phyloP scores from a whole-genome alignment of 148 eudicot genomes.

The Chenopodium album region DNA sequence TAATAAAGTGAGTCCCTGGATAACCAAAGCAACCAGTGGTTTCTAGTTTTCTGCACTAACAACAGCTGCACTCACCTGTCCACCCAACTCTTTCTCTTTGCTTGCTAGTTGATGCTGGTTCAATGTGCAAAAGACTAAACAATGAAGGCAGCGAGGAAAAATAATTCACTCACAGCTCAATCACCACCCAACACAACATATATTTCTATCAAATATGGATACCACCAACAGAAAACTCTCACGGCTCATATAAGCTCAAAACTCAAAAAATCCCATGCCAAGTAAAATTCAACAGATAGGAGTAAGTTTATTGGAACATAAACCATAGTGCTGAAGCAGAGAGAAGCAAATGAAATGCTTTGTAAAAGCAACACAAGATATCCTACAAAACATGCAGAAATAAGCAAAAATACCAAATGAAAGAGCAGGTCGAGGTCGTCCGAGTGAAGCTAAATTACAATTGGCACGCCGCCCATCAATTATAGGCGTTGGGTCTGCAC shows the following conservation, averaged over 20 bases:
- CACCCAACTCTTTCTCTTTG: not conserved
- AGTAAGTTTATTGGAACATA: not conserved
- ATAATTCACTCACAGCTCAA: not conserved
- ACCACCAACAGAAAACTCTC: not conserved
- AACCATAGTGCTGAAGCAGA: not conserved
- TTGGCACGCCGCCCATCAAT: constrained; percentile 97
- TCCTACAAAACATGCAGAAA: not conserved
- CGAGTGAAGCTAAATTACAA: constrained; percentile 92
- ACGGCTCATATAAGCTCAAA: not conserved
- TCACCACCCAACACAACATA: not conserved
- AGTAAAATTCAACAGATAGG: not conserved
- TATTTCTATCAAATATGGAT: not conserved
- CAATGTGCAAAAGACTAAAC: not conserved
- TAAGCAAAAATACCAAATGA: constrained; percentile 47
- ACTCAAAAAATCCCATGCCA: not conserved
- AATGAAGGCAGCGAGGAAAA: not conserved
- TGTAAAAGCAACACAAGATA: not conserved
- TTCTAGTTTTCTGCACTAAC: not conserved
- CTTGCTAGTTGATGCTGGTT: not conserved
- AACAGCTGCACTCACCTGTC: not conserved
- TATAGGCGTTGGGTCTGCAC: constrained; percentile 82
- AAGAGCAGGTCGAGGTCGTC: constrained; percentile 73
- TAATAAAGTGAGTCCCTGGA: not conserved
- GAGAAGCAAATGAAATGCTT: not conserved
- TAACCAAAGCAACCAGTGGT: not conserved